Evolutionary conservation across 2,329 filamentous ascomycete genomes (phyloP).

Genomic region (Davidsoniella eucalypti): DNA sequence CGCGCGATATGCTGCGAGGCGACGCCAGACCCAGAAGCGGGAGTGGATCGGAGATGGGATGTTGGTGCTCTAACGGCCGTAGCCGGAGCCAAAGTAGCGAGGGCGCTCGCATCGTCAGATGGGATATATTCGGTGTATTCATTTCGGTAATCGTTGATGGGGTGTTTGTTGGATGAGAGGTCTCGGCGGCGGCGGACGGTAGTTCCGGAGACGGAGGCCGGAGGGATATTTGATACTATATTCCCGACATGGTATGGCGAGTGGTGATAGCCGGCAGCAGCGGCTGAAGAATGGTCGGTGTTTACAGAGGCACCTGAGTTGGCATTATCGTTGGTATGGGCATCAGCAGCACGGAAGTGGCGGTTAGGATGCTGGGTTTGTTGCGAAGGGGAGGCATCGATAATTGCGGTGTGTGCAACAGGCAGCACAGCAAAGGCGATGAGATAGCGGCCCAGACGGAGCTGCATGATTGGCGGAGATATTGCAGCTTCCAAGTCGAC

Average conservation of each 20-base stretch:
- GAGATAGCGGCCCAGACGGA: constrained; percentile 10
- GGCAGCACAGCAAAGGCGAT: constrained; percentile 13
- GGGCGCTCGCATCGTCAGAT: constrained; percentile 72
- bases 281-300: constrained; percentile 7
- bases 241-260: constrained; percentile 1
- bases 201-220: constrained; percentile 3
- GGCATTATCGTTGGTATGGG: neutral
- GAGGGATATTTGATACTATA: constrained; percentile 7
- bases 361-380: constrained; percentile 7
- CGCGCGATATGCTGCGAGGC: constrained; percentile 84
- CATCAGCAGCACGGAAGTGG: neutral
- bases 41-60: constrained; percentile 40
- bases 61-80: constrained; percentile 86
- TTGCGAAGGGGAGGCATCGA: constrained; percentile 9
- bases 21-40: constrained; percentile 45
- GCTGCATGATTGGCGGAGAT: constrained; percentile 12
- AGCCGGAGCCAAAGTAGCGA: constrained; percentile 95
- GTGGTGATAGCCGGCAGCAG: constrained; percentile 11
- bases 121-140: constrained; percentile 22
- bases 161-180: constrained; percentile 17
- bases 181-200: constrained; percentile 8
- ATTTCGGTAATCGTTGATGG: constrained; percentile 19
- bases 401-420: constrained; percentile 12
- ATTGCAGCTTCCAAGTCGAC: constrained; percentile 8
- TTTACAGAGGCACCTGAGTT: neutral